phyloP scores from a whole-genome alignment of 139 green algal species.

The Closterium sp. region DNA sequence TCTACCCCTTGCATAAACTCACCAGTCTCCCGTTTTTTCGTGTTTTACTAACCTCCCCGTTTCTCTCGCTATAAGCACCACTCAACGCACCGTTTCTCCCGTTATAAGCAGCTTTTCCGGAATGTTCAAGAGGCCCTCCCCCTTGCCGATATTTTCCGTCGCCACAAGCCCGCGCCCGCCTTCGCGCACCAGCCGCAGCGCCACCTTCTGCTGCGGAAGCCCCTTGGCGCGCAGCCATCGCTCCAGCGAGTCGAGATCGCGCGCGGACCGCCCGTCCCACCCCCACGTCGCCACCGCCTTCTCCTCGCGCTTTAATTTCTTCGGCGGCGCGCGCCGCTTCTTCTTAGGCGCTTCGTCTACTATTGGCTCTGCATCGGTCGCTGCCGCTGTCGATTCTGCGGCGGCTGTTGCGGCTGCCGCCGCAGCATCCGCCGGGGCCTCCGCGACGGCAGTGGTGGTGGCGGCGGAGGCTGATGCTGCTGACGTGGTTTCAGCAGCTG shows the following conservation, averaged over 20 bases:
- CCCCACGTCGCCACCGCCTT: neutral
- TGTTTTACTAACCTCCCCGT: neutral
- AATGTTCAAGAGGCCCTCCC: conserved; percentile 59
- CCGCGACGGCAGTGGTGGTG: neutral
- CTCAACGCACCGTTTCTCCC: conserved; percentile 43
- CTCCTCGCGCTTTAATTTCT: neutral
- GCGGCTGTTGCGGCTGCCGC: too few relatives aligned
- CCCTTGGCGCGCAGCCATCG: neutral
- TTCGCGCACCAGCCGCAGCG: neutral
- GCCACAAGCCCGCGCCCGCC: conserved; percentile 60
- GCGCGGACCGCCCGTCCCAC: neutral
- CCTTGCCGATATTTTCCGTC: conserved; percentile 35
- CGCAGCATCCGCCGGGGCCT: neutral
- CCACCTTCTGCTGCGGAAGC: conserved; percentile 51
- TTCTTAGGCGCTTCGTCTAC: neutral
- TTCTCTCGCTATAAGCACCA: neutral
- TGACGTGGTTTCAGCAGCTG: neutral
- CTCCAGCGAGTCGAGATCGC: neutral
- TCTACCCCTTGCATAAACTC: neutral
- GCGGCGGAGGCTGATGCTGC: neutral
- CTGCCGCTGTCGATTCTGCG: neutral
- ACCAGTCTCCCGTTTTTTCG: neutral
- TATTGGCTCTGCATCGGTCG: neutral
- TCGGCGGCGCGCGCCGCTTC: neutral
- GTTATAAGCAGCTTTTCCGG: conserved; percentile 60